Evolutionary conservation across 2,329 filamentous ascomycete species (phyloP), one percentile per base, ranked within the genome.

Genomic region (Tolypocladium sp.): DNA sequence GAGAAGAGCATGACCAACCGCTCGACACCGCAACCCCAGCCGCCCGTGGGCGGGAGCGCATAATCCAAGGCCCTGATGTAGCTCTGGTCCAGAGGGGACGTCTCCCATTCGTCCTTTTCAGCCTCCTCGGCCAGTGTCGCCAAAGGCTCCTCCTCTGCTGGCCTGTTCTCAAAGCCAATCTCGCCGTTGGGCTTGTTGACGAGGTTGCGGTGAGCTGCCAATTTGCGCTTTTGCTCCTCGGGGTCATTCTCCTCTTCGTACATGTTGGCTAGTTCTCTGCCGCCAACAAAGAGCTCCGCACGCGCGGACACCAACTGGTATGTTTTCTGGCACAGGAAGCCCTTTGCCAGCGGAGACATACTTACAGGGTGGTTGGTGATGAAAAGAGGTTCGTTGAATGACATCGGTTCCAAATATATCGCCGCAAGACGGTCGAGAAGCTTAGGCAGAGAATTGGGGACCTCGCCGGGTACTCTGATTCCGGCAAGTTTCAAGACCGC

Each of bases 161-260:
- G 53, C 41, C 17, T 35, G 4, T 60, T 40, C 22, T 67, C 68
- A 17, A 74, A 71, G 46, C 65, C 72, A 30, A 73, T 59, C 20
- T 63, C 64, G 5, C 71, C 73, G 44, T 73, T 66, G 2, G 68
- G 65, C 56, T 64, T 70, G 64, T 74, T 75, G 51, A 73, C 69
- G 25, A 74, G 68, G 33, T 66, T 71, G 35, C 75, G 72, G 65
- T 85, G 82, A 12, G 74, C 81, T 54, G 85, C 74, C 63, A 99
- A 92, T 73, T 99, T 99, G 58, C 83, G 80, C 53, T 90, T 82
- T 75, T 99, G 94, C 67, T 88, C 89, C 58, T 89, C 86, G 0
- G 94, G 94, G 57, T 91, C 90, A 73, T 99, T 99, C 72, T 99
- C 94, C 74, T 99, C 94, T 72, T 99, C 94, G 73, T 99, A 99